phyloP scores from a whole-genome alignment of 306 rosid genomes.

The Amphicarpaea edgeworthii region DNA sequence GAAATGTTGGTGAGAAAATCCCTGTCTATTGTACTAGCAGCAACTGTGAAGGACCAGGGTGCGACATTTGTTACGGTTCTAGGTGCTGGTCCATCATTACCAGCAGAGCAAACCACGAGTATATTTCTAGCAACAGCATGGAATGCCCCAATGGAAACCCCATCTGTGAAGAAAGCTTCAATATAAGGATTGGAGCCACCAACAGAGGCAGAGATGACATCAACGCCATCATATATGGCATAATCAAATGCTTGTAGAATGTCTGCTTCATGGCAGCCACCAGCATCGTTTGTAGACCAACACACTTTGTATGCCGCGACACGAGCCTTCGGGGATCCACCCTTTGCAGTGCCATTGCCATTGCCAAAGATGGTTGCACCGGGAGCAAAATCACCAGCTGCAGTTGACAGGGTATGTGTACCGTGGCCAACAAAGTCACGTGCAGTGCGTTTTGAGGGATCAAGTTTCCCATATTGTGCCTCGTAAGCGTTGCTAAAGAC shows the following conservation, averaged over 20 bases:
- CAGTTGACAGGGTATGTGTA: slow-evolving; percentile 76
- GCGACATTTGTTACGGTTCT: slow-evolving; percentile 55
- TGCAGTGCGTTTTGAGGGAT: slow-evolving; percentile 29
- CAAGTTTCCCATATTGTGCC: slow-evolving; percentile 22
- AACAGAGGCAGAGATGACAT: slow-evolving; percentile 62
- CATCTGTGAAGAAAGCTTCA: slow-evolving; percentile 47
- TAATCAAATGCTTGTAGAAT: slow-evolving; percentile 66
- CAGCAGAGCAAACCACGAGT: slow-evolving; percentile 47
- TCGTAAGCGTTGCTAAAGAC: slow-evolving; percentile 56
- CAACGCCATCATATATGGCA: slow-evolving; percentile 73
- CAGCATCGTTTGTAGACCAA: slow-evolving; percentile 47
- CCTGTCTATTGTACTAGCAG: slow-evolving; percentile 68
- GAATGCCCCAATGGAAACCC: slow-evolving; percentile 60
- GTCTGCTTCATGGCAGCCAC: slow-evolving; percentile 69
- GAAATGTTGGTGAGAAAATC: slow-evolving; percentile 49
- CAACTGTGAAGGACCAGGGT: slow-evolving; percentile 76
- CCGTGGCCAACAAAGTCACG: slow-evolving; percentile 78
- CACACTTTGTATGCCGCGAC: slow-evolving; percentile 79
- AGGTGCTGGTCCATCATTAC: slow-evolving; percentile 54
- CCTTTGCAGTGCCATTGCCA: slow-evolving; percentile 83
- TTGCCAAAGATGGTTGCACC: slow-evolving; percentile 56
- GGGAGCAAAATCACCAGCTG: slow-evolving; percentile 63
- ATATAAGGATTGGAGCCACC: slow-evolving; percentile 42
- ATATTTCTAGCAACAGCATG: slow-evolving; percentile 57
- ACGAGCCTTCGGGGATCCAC: slow-evolving; percentile 79